phyloP scores from a whole-genome alignment of 2,329 filamentous ascomycete genomes.

The Ophiostoma montium region DNA sequence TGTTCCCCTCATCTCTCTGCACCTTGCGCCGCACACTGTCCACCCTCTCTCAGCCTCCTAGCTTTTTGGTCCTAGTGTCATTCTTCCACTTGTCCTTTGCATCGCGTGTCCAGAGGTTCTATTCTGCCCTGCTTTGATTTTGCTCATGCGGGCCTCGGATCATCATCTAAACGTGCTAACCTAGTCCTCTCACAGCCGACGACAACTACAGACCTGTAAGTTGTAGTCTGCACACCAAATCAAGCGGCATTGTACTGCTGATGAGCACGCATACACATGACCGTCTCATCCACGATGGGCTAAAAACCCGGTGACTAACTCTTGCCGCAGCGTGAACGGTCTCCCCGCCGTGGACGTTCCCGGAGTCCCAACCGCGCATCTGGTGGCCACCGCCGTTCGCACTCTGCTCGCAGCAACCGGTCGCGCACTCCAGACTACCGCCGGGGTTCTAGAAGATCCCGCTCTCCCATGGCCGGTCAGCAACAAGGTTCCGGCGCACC shows the following conservation, averaged over 20 bases:
- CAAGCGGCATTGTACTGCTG: too few species aligned
- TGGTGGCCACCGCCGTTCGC: constrained; percentile 56
- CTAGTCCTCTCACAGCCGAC: neutral
- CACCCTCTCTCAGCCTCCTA: neutral
- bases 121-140: neutral
- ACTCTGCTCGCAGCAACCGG: constrained; percentile 59
- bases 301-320: too few species aligned
- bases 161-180: neutral
- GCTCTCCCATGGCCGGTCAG: constrained; percentile 74
- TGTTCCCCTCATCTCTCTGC: neutral
- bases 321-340: constrained; percentile 59
- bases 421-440: constrained; percentile 71
- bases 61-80: neutral
- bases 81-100: neutral
- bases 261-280: too few species aligned
- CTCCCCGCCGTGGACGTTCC: constrained; percentile 65
- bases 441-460: constrained; percentile 57
- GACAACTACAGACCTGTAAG: constrained; percentile 5
- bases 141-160: neutral
- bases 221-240: neutral
- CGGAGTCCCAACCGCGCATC: constrained; percentile 58
- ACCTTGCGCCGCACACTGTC: neutral
- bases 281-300: too few species aligned
- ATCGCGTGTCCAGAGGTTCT: neutral
- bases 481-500: constrained; percentile 16